Evolutionary conservation across 2,329 filamentous ascomycete genomes (phyloP).

Genomic region (Colletotrichum lindemuthianum): DNA sequence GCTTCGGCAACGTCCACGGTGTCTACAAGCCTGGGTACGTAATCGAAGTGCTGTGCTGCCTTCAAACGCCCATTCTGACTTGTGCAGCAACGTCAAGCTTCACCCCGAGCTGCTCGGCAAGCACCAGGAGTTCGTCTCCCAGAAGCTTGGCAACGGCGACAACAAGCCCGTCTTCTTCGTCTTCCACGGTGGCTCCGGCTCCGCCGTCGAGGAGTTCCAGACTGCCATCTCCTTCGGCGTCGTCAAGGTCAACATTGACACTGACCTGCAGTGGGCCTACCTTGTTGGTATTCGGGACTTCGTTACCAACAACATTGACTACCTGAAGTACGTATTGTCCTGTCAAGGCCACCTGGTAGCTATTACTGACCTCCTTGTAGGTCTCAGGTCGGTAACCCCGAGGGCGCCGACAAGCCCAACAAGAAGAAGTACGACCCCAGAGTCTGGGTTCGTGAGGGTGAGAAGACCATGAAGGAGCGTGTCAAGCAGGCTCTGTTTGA

Average conservation of each 20-base stretch:
- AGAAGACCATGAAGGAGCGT: conserved; percentile 94
- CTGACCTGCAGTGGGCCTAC: conserved; percentile 97
- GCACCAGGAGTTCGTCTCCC: conserved; percentile 92
- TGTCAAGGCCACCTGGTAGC: neutral
- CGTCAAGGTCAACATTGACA: conserved; percentile 99
- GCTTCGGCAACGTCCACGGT: conserved; percentile 98
- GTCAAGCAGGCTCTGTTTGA: conserved; percentile 84
- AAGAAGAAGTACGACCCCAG: conserved; percentile 92
- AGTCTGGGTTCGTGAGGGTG: conserved; percentile 95
- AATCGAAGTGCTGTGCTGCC: neutral
- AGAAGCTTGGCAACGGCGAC: conserved; percentile 76
- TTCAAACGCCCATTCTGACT: conserved; percentile 18
- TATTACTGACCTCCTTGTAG: conserved; percentile 43
- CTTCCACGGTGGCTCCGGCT: conserved; percentile 98
- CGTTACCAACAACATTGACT: conserved; percentile 93
- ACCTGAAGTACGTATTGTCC: conserved; percentile 61
- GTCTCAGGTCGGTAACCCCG: conserved; percentile 91
- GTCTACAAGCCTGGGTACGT: conserved; percentile 88
- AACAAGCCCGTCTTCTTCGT: conserved; percentile 98
- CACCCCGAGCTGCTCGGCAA: conserved; percentile 95
- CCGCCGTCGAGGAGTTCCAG: conserved; percentile 87
- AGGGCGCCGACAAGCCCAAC: conserved; percentile 97
- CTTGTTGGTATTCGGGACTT: conserved; percentile 93
- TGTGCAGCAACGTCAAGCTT: conserved; percentile 81
- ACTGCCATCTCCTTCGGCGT: conserved; percentile 93